Base-by-base conservation (phyloP, 2,329 filamentous ascomycete species). In the Bipolaris bicolor region DNA sequence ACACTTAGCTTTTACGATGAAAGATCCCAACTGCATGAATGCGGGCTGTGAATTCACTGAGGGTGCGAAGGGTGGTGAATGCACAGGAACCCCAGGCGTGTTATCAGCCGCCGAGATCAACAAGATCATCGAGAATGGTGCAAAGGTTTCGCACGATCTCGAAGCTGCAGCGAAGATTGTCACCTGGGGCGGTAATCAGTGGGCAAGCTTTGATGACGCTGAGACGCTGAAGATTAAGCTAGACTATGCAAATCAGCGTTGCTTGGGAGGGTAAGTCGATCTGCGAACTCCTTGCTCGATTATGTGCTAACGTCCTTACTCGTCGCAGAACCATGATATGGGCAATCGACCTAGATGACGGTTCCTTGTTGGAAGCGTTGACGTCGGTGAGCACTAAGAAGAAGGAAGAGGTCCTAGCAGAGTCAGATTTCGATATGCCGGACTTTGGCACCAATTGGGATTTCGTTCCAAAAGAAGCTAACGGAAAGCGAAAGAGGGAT, bases 1-100 rank as follows among this genome's bases (percentile, higher is more conserved):
- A 31, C 10, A 31, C 10, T 13, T 31, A 31, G 29, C 29, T 31
- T 77, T 74, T 50, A 66, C 61, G 1, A 36, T 76, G 11, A 41
- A 46, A 1, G 57, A 71, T 50, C 20, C 55, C 5, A 11, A 11
- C 2, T 69, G 65, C 20, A 46, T 18, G 11, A 39, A 37, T 2
- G 50, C 62, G 3, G 49, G 46, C 7, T 62, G 59, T 31, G 39
- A 33, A 2, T 62, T 62, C 33, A 40, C 13, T 10, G 55, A 45
- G n/a, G 56, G 52, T 11, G 59, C 49, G 5, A 40, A 53, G 3
- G 34, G 22, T 3, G 51, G 51, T 11, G 44, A n/a, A 9, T 60
- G 57, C 29, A 53, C 49, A 0, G 45, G 40, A 6, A 49, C 41
- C 3, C 18, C 49, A 15, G 57, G 57, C 6, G 41, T 60, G n/a